A percentile compares a stretch with the other conserved stretches of the same genome.
These are phyloP conservation scores for Irpex sp. DNA, from an alignment of 1,284 basidiomycete species.

Conservation along the genomic window DNA sequence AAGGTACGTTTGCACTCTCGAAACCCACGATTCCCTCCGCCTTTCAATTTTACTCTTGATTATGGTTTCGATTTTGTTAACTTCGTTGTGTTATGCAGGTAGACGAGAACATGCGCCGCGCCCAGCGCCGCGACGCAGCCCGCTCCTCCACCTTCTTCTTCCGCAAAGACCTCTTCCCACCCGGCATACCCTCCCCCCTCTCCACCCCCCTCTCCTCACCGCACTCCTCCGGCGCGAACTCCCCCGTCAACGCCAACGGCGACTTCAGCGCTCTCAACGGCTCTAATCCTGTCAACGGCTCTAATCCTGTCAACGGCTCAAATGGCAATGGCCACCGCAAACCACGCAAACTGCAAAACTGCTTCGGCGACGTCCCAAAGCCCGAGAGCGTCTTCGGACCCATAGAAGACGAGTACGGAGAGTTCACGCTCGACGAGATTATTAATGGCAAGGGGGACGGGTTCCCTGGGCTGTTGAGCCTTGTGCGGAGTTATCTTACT, in stretches of 20 bases:
- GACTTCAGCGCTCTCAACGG: neutral
- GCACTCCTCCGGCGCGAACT: conserved; percentile 46
- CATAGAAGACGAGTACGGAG: conserved; percentile 84
- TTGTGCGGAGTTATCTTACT: conserved; percentile 87
- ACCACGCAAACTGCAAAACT: conserved; percentile 66
- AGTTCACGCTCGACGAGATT: conserved; percentile 91
- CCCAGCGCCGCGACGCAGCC: conserved; percentile 84
- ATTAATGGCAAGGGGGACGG: conserved; percentile 81
- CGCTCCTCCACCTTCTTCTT: conserved; percentile 82
- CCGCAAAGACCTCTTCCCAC: conserved; percentile 82
- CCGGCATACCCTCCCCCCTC: conserved; percentile 25
- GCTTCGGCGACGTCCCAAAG: conserved; percentile 56
- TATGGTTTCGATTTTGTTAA: neutral
- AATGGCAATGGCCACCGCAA: conserved; percentile 35
- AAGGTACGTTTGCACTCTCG: conserved; percentile 50
- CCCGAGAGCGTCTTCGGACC: conserved; percentile 42
- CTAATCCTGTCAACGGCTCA: no score
- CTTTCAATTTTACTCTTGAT: no score
- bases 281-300: no score
- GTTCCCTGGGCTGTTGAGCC: conserved; percentile 85
- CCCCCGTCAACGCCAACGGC: conserved; percentile 37
- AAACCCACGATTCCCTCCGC: no score
- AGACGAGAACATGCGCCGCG: conserved; percentile 93
- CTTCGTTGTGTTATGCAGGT: conserved; percentile 52
- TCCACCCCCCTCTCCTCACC: conserved; percentile 15